These are phyloP conservation scores for Termitomyces sp. DNA, from an alignment of 768 basidiomycete genomes.

Conservation along the genomic window DNA sequence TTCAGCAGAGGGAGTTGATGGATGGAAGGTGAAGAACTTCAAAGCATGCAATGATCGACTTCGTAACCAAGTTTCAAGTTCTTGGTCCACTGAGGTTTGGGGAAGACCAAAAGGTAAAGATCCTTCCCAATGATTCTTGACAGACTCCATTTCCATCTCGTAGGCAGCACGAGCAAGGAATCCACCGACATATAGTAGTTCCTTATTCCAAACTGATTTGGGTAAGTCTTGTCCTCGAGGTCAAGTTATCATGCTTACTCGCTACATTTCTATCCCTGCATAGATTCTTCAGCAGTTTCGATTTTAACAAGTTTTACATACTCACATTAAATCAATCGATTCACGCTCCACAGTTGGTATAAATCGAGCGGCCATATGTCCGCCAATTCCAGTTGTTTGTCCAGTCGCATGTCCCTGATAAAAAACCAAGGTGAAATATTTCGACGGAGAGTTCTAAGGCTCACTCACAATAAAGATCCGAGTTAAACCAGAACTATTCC, in stretches of 20 bases:
- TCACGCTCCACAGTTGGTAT: conserved; percentile 97
- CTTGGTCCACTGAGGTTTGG: conserved; percentile 25
- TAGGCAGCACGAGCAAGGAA: conserved; percentile 79
- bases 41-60: conserved; percentile 70
- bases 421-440: not conserved
- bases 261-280: conserved; percentile 76
- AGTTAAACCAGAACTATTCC: conserved; percentile 52
- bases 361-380: conserved; percentile 70
- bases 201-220: conserved; percentile 77
- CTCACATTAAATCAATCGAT: conserved; percentile 82
- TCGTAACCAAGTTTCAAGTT: conserved; percentile 46
- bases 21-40: conserved; percentile 84
- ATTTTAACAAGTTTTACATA: conserved; percentile 3
- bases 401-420: conserved; percentile 82
- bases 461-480: conserved; percentile 77
- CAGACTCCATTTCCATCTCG: conserved; percentile 66
- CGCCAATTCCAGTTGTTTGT: conserved; percentile 82
- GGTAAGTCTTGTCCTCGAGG: conserved; percentile 2
- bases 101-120: conserved; percentile 27
- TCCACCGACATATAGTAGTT: conserved; percentile 81
- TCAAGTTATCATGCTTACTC: conserved; percentile 32
- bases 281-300: not conserved
- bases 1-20: conserved; percentile 80
- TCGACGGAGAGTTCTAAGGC: not conserved
- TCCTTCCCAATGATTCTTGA: conserved; percentile 57